These are phyloP conservation scores for Capsicum chinense DNA, from an alignment of 257 asterid genomes.

Conservation along the genomic window DNA sequence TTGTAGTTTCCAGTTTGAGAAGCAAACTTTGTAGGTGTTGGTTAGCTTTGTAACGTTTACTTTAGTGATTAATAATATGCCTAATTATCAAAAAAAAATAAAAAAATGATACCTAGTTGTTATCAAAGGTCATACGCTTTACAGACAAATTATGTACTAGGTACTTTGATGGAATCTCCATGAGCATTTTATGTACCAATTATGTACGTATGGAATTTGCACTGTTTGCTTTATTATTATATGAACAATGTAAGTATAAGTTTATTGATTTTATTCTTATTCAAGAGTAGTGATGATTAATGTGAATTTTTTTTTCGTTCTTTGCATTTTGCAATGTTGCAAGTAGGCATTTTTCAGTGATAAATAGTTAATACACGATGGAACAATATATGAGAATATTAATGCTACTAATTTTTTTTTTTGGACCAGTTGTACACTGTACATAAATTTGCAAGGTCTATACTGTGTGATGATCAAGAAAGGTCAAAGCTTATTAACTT, in stretches of 20 bases:
- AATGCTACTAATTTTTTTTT: too few relatives aligned
- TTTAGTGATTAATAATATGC: too few relatives aligned
- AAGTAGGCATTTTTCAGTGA: neutral
- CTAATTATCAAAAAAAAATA: too few relatives aligned
- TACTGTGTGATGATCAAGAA: too few relatives aligned
- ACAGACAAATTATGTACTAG: slow-evolving; percentile 36
- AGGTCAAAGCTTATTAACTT: too few relatives aligned
- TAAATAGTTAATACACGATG: neutral
- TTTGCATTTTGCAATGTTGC: neutral
- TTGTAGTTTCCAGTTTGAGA: too few relatives aligned
- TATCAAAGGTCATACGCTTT: slow-evolving; percentile 49
- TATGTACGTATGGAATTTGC: neutral
- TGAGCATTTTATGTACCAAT: neutral
- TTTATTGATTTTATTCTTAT: neutral
- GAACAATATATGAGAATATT: neutral
- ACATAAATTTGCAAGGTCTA: neutral
- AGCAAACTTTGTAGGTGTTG: too few relatives aligned
- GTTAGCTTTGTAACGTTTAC: too few relatives aligned
- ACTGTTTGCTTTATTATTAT: neutral
- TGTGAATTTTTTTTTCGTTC: neutral
- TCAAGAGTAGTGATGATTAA: neutral
- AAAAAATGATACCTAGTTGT: neutral
- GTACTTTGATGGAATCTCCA: slow-evolving; percentile 28
- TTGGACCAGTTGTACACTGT: neutral
- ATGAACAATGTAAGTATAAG: neutral